Percentiles rank a stretch among this genome's conserved stretches.
Evolutionary conservation across 306 rosid species (phyloP).

Genomic region (Adenanthera pavonina): DNA sequence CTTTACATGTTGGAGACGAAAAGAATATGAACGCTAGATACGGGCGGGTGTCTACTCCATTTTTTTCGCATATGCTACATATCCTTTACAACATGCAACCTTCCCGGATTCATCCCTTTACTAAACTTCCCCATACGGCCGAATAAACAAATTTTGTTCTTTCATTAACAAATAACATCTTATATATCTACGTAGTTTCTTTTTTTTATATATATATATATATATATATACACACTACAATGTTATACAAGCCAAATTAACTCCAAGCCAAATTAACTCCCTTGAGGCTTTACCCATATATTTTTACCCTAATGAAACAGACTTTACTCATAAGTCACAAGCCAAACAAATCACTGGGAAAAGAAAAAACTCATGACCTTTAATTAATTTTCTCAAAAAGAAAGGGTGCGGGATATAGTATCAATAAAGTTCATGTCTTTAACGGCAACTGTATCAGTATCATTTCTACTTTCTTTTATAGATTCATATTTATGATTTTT

Average conservation of each 20-base stretch:
- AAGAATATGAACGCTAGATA: slow-evolving; percentile 39
- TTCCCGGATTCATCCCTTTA: not conserved
- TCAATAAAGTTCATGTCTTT: slow-evolving; percentile 9
- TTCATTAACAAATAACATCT: not conserved
- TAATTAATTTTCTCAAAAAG: not conserved
- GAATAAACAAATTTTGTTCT: no score
- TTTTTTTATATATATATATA: no score
- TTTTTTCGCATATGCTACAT: not conserved
- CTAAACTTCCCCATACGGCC: no score
- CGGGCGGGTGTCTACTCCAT: not conserved
- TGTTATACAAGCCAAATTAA: no score
- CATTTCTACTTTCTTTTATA: not conserved
- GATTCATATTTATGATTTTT: slow-evolving; percentile 15
- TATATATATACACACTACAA: no score
- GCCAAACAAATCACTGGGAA: not conserved
- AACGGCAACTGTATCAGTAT: slow-evolving; percentile 33
- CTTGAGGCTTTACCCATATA: not conserved
- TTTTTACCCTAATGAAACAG: not conserved
- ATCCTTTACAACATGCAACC: not conserved
- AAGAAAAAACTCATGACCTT: not conserved
- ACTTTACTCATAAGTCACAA: not conserved
- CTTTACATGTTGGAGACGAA: slow-evolving; percentile 46
- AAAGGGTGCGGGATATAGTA: not conserved
- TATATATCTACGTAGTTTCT: not conserved
- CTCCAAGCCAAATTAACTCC: not conserved